Base-by-base conservation (phyloP, 2,329 filamentous ascomycete genomes). In the Peltaster fructicola region DNA sequence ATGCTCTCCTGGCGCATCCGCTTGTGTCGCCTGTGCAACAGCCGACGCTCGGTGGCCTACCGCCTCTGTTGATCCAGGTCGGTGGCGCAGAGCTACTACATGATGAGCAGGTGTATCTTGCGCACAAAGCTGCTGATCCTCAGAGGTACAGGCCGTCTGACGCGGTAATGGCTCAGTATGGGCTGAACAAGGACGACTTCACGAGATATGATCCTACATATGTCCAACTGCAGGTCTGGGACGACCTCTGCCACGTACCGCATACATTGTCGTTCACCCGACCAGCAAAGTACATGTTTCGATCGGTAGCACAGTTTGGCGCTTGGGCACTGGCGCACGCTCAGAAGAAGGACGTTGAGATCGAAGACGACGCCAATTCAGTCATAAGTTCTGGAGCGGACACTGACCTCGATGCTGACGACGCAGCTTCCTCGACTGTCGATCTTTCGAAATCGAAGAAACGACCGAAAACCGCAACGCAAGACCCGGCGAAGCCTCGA, bases 261-360 rank as follows among this genome's bases (percentile, higher is more conserved):
- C 80, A 85, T 1, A 93, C 84, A 0, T 61, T 95, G n/a, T 91
- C 80, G 40, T 95, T 92, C 48, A 95, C 85, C 0, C 67, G 74
- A n/a, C 88, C 88, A 1, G 88, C 85, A 22, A 95, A 95, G 48
- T 78, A 77, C 53, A 93, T 95, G 82, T 95, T 81, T 47, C 68
- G 85, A 23, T 79, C 80, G 2, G 71, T 93, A 25, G 78, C 88
- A 0, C 85, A 93, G 38, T 95, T 98, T 43, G 77, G 82, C 2
- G 81, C 84, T 0, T 95, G 84, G 84, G 76, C 77, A 0, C 61
- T 93, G 12, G 80, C 84, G 1, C 63, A 74, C 35, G 81, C 82
- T 0, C 84, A 93, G 44, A 65, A 80, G 31, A 68, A 65, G 1
- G 68, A 69, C 1, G 84, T 92, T 27, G 77, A 88, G 10, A 85